A percentile compares a stretch with the other conserved stretches of the same genome.
These are phyloP conservation scores for Noccaea caerulescens DNA, from an alignment of 345 rosid species.

Conservation along the genomic window DNA sequence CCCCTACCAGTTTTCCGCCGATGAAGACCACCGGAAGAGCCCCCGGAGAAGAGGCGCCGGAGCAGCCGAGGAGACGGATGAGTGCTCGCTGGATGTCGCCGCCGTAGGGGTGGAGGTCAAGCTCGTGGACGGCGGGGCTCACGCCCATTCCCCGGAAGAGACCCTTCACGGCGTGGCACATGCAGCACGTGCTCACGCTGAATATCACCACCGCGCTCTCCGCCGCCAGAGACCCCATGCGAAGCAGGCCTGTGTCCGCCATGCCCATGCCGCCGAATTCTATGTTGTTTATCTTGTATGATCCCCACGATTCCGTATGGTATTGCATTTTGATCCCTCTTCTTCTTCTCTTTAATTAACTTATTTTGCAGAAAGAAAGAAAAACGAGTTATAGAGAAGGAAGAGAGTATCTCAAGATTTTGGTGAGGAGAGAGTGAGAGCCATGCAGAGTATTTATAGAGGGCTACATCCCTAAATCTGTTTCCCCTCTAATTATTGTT, in stretches of 20 bases:
- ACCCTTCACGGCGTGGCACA: slow-evolving; percentile 91
- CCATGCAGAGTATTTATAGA: slow-evolving; percentile 55
- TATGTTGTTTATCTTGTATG: slow-evolving; percentile 47
- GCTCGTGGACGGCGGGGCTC: slow-evolving; percentile 88
- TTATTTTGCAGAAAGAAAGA: neutral
- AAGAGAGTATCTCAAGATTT: slow-evolving; percentile 13
- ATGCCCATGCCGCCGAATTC: slow-evolving; percentile 18
- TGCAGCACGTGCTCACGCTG: slow-evolving; percentile 91
- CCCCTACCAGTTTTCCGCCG: slow-evolving; percentile 89
- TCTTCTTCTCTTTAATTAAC: too few species aligned
- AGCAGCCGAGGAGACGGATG: slow-evolving; percentile 56
- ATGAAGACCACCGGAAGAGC: slow-evolving; percentile 91
- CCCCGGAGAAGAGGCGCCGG: slow-evolving; percentile 49
- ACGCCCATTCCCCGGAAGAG: slow-evolving; percentile 92
- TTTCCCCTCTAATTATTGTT: neutral
- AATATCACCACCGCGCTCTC: slow-evolving; percentile 92
- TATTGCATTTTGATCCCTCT: slow-evolving; percentile 52
- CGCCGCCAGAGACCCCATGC: slow-evolving; percentile 69
- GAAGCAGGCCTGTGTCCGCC: slow-evolving; percentile 52
- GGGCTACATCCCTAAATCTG: neutral
- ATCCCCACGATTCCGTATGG: slow-evolving; percentile 59
- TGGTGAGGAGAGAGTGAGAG: slow-evolving; percentile 36
- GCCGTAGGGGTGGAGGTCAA: slow-evolving; percentile 78
- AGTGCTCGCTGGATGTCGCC: slow-evolving; percentile 73
- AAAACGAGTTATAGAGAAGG: slow-evolving; percentile 14